A percentile compares a stretch with the other conserved stretches of the same genome.
Evolutionary conservation across 2,329 filamentous ascomycete genomes (phyloP).

Genomic region (Exophiala alcalophila): DNA sequence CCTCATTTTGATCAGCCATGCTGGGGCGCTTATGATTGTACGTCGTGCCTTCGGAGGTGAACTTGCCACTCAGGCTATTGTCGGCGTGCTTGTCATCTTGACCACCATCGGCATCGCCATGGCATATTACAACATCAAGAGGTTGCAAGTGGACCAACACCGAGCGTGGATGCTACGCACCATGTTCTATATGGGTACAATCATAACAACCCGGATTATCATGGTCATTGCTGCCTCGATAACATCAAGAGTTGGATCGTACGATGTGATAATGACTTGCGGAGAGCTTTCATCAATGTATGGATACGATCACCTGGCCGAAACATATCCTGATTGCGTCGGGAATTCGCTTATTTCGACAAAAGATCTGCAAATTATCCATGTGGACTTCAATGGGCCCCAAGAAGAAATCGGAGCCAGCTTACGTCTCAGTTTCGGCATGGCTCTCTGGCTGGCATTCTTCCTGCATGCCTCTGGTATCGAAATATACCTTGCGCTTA

Average conservation of each 20-base stretch:
- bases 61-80: slow-evolving; percentile 48
- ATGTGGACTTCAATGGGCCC: slow-evolving; percentile 7
- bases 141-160: slow-evolving; percentile 60
- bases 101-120: slow-evolving; percentile 45
- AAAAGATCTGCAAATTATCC: slow-evolving; percentile 2
- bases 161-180: slow-evolving; percentile 59
- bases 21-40: slow-evolving; percentile 53
- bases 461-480: slow-evolving; percentile 13
- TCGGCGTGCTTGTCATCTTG: slow-evolving; percentile 45
- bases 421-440: slow-evolving; percentile 11
- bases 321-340: slow-evolving; percentile 4
- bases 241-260: slow-evolving; percentile 36
- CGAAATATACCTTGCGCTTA: slow-evolving; percentile 21
- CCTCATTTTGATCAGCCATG: slow-evolving; percentile 46
- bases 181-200: slow-evolving; percentile 41
- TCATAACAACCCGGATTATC: slow-evolving; percentile 33
- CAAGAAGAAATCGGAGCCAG: slow-evolving; percentile 10
- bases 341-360: not conserved
- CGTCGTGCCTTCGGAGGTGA: slow-evolving; percentile 55
- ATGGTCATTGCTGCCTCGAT: slow-evolving; percentile 44
- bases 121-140: slow-evolving; percentile 56
- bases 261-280: slow-evolving; percentile 38
- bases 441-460: slow-evolving; percentile 20
- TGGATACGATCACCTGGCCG: slow-evolving; percentile 2
- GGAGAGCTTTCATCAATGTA: slow-evolving; percentile 38